Percentiles rank a stretch among this genome's conserved stretches.
Conservation (phyloP, 108 stramenopile species). For the Nitzschia inconspicua region DNA sequence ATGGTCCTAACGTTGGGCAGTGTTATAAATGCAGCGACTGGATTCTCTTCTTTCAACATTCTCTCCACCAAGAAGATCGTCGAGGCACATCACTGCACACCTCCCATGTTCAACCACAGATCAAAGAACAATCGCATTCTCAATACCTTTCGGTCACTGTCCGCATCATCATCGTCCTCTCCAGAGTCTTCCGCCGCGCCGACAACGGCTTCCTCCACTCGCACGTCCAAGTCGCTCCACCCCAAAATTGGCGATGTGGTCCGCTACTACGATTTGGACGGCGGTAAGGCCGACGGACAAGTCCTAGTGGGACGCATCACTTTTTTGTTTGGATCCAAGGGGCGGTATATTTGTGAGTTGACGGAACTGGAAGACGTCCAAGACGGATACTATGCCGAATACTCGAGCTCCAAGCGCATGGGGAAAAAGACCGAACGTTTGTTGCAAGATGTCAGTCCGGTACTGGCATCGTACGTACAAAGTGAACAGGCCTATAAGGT, state of each 20-base stretch:
- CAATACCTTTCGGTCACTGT: no score
- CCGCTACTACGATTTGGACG: conserved; percentile 79
- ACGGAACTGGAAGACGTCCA: conserved; percentile 77
- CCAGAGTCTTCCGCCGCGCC: no score
- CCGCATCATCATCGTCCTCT: no score
- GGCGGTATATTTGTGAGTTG: conserved; percentile 60
- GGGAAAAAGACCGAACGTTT: conserved; percentile 46
- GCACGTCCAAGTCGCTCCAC: not conserved
- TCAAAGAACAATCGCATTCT: no score
- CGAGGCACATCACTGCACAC: no score
- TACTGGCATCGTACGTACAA: conserved; percentile 67
- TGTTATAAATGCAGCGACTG: no score
- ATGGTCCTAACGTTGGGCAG: no score
- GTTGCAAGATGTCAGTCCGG: conserved; percentile 55
- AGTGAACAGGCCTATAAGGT: conserved; percentile 78
- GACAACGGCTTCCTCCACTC: no score
- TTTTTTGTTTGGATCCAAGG: conserved; percentile 24
- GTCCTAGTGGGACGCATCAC: conserved; percentile 74
- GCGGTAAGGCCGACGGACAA: conserved; percentile 63
- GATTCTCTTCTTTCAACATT: no score
- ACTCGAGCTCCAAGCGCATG: conserved; percentile 39
- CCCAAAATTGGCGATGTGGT: conserved; percentile 78
- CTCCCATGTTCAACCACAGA: no score
- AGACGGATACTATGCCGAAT: conserved; percentile 82
- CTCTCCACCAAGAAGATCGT: no score